Conservation (phyloP, 2,329 filamentous ascomycete genomes). For the Leptographium wingfieldii region DNA sequence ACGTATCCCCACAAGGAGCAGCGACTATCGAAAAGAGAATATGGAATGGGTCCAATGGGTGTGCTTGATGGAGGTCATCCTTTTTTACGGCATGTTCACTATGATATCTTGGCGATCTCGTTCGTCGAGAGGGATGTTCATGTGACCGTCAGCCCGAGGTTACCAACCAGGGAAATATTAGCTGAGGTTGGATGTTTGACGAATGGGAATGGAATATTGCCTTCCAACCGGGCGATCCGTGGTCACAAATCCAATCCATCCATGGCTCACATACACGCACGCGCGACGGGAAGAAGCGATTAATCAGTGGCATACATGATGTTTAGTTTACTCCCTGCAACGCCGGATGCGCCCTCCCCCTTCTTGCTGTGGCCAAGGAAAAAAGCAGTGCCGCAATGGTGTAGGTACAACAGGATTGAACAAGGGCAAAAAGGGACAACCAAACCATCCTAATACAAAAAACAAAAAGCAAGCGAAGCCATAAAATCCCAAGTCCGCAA, state of each 20-base stretch:
- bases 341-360: conserved; percentile 2
- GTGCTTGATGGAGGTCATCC: background rate
- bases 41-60: background rate
- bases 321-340: conserved; percentile 2
- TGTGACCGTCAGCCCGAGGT: background rate
- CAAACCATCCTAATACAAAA: conserved; percentile 5
- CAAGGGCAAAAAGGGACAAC: background rate
- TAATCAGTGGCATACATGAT: background rate
- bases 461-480: background rate
- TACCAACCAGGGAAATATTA: background rate
- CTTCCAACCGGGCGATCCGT: background rate
- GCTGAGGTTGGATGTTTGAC: background rate
- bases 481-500: background rate
- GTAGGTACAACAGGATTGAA: background rate
- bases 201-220: background rate
- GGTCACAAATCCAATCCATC: background rate
- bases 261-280: background rate
- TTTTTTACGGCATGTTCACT: background rate
- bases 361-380: background rate
- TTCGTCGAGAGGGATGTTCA: background rate
- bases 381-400: background rate
- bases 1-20: background rate
- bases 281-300: background rate
- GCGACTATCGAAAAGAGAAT: background rate
- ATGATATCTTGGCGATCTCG: background rate